Percentiles rank a stretch among this genome's conserved stretches.
Conservation (phyloP, 345 rosid species). For the Rhodamnia argentea region DNA sequence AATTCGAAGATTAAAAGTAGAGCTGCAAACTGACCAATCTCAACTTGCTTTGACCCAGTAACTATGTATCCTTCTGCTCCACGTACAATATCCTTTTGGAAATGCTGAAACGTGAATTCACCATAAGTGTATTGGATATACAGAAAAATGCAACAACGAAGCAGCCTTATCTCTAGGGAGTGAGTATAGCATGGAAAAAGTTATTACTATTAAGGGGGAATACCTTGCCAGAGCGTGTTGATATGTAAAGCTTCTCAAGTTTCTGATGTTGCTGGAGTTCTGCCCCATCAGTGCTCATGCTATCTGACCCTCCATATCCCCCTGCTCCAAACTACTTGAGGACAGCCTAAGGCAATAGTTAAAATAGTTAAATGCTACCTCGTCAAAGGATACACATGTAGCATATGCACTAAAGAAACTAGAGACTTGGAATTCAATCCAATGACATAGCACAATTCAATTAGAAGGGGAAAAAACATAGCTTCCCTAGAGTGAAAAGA, state of each 20-base stretch:
- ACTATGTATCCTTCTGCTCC: slow-evolving; percentile 86
- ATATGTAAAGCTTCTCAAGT: slow-evolving; percentile 84
- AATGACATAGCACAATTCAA: background rate
- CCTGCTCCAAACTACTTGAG: slow-evolving; percentile 82
- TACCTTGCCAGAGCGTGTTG: slow-evolving; percentile 92
- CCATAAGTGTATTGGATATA: background rate
- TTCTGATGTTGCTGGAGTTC: slow-evolving; percentile 77
- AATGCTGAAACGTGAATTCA: slow-evolving; percentile 46
- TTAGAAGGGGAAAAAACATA: background rate
- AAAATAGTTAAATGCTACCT: background rate
- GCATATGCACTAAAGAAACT: background rate
- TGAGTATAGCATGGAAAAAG: background rate
- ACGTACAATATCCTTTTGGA: slow-evolving; percentile 87
- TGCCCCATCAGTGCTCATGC: slow-evolving; percentile 51
- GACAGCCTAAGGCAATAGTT: slow-evolving; percentile 48
- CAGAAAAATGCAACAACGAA: background rate
- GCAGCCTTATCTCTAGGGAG: background rate
- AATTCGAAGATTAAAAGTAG: background rate
- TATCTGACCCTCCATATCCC: slow-evolving; percentile 80
- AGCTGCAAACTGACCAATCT: slow-evolving; percentile 49
- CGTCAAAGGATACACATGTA: background rate
- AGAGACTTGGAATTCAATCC: background rate
- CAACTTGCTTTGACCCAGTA: slow-evolving; percentile 85
- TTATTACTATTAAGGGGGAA: background rate
- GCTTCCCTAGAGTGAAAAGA: background rate